Conservation (phyloP, 106 monocot species). For the Platanthera zijinensis region DNA sequence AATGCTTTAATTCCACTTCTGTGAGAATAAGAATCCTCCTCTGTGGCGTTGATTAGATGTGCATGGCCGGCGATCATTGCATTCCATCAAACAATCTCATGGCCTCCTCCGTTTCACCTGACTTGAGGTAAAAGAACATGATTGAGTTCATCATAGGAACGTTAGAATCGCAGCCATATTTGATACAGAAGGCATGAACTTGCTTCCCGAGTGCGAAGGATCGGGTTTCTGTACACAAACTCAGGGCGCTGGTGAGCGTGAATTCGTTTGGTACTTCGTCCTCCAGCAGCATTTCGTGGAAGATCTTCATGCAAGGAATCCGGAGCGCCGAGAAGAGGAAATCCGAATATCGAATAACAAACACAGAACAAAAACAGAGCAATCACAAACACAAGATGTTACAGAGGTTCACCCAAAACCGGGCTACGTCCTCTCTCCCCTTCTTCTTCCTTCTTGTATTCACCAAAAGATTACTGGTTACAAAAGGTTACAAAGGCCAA, state of each 20-base stretch:
- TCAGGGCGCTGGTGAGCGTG: conserved; percentile 72
- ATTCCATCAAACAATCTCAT: conserved; percentile 55
- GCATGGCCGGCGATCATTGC: conserved; percentile 84
- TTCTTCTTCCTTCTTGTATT: too few relatives aligned
- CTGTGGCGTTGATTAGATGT: conserved; percentile 49
- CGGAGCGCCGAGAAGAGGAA: too few relatives aligned
- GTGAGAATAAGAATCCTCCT: conserved; percentile 35
- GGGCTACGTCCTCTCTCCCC: too few relatives aligned
- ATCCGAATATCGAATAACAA: too few relatives aligned
- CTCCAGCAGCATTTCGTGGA: conserved; percentile 57
- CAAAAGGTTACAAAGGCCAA: too few relatives aligned
- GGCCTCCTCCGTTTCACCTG: conserved; percentile 53
- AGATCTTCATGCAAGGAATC: too few relatives aligned
- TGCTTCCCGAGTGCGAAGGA: conserved; percentile 55
- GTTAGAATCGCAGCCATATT: conserved; percentile 48
- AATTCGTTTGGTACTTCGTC: conserved; percentile 60
- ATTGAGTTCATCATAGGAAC: conserved; percentile 70
- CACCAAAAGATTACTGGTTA: too few relatives aligned
- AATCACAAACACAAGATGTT: too few relatives aligned
- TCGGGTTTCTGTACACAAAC: conserved; percentile 51
- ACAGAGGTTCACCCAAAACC: too few relatives aligned
- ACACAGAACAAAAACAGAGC: too few relatives aligned
- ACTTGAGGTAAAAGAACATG: conserved; percentile 82
- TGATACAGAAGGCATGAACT: conserved; percentile 68
- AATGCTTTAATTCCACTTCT: conserved; percentile 53